A percentile compares a stretch with the other conserved stretches of the same genome.
Evolutionary conservation across 2,329 filamentous ascomycete species (phyloP).

Genomic region (Aspergillus flavus): DNA sequence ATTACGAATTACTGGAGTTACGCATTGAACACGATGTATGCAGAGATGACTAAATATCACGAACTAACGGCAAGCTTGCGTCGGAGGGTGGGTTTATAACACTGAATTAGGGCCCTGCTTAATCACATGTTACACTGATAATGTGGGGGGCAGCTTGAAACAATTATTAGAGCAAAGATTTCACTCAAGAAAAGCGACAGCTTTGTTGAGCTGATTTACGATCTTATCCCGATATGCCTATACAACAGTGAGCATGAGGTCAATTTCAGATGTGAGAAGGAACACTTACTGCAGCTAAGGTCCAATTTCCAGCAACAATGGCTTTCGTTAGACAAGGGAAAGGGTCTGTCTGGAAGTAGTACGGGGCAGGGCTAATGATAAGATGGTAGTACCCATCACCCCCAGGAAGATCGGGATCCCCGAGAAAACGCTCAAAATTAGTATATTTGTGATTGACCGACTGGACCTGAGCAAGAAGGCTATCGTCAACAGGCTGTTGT

Average conservation of each 20-base stretch:
- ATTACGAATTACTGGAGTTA: too few relatives aligned
- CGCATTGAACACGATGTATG: too few relatives aligned
- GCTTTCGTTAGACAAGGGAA: neutral
- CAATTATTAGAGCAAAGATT: too few relatives aligned
- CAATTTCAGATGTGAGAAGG: neutral
- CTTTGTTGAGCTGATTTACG: neutral
- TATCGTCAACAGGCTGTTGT: neutral
- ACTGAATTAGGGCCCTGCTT: too few relatives aligned
- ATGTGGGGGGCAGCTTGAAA: too few relatives aligned
- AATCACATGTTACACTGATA: too few relatives aligned
- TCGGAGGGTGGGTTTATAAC: too few relatives aligned
- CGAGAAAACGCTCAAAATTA: neutral
- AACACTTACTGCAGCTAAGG: neutral
- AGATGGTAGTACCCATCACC: neutral
- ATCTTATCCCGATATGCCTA: neutral
- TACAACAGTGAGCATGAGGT: neutral
- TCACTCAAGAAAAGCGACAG: neutral
- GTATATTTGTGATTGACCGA: neutral
- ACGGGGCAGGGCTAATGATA: neutral
- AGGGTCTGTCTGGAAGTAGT: neutral
- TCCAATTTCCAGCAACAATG: neutral
- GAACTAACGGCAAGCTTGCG: too few relatives aligned
- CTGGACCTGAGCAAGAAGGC: neutral
- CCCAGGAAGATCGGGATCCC: neutral
- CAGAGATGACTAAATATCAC: too few relatives aligned